Base-by-base conservation (phyloP, 331 rosid species). In the Malus hybrid region DNA sequence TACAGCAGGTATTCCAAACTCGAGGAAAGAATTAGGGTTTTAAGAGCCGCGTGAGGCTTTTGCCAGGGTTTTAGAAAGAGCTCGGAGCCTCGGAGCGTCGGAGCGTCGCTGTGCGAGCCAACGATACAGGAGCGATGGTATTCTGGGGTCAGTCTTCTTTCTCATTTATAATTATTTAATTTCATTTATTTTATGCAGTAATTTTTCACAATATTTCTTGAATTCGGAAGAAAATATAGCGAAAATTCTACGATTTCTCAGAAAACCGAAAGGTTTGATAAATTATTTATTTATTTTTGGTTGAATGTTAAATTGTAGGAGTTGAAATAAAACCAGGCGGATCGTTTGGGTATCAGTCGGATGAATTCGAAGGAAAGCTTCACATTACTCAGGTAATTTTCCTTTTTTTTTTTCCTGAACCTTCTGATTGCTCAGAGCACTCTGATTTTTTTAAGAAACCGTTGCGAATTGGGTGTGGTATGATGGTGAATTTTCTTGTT, bases 321-420 rank as follows among this genome's bases (percentile, higher is more conserved):
- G 73, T 92, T 82, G 97, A 95, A 89, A 91, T 95, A 46, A 89
- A 89, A 81, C 97, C 98, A 27, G 91, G 89, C 5, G 80, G 85
- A 64, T 84, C 92, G 0, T 81, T 76, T 78, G 93, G 92, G 71
- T 85, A 86, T 80, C 92, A 92, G 10, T 76, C 96, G 5, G 97
- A 90, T 66, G 83, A 92, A 74, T 90, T 82, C 33, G 82, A 63
- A 46, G 96, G 97, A 78, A 88, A 46, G 83, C 97, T 95, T 83
- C 91, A 86, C 56, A 70, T 95, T n/a, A 89, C 99, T 62, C 99
- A 95, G 93, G 99, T 92, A 56, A 52, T 39, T 39, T 39, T 39
- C 46, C 46, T 39, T 8, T 0, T 8, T 39, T 39, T 39, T 39
- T 39, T 39, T 39, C 0, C 44, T 39, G 44, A 39, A 39, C 44